Percentiles rank a stretch among this genome's conserved stretches.
Conservation (phyloP, 169 alveolate genomes). For the Perkinsus olseni region DNA sequence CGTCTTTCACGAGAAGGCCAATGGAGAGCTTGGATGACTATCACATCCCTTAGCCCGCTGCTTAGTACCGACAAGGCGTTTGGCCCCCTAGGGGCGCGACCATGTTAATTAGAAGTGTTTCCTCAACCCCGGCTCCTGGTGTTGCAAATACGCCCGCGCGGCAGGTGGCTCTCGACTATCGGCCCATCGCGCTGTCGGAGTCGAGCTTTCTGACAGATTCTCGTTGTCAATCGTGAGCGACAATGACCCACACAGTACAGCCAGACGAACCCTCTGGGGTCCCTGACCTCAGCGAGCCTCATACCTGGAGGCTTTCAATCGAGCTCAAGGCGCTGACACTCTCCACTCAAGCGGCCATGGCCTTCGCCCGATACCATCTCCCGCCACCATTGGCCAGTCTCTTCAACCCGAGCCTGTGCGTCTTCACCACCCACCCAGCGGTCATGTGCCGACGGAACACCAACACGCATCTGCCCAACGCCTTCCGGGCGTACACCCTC, state of each 20-base stretch:
- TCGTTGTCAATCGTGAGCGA: no score
- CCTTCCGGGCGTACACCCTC: neutral
- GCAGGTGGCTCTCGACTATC: no score
- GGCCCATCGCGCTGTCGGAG: no score
- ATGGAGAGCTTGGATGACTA: neutral
- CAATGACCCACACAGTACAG: no score
- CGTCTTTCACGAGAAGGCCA: neutral
- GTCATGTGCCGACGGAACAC: neutral
- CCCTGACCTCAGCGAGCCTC: neutral
- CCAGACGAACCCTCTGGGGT: no score
- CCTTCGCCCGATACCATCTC: neutral
- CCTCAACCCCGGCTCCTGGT: neutral
- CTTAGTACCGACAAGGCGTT: neutral
- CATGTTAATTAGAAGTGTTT: neutral
- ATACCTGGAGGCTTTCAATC: neutral
- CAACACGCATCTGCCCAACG: neutral
- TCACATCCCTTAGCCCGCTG: neutral
- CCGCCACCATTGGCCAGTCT: neutral
- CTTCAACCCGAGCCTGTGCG: neutral
- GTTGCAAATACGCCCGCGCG: neutral
- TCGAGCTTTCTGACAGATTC: no score
- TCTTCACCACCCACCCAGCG: neutral
- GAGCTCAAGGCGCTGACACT: neutral
- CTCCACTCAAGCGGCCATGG: no score
- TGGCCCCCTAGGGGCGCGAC: neutral